A percentile compares a stretch with the other conserved stretches of the same genome.
These are phyloP conservation scores for Aspergillus brunneoviolaceus DNA, from an alignment of 2,329 filamentous ascomycete genomes.

Conservation along the genomic window DNA sequence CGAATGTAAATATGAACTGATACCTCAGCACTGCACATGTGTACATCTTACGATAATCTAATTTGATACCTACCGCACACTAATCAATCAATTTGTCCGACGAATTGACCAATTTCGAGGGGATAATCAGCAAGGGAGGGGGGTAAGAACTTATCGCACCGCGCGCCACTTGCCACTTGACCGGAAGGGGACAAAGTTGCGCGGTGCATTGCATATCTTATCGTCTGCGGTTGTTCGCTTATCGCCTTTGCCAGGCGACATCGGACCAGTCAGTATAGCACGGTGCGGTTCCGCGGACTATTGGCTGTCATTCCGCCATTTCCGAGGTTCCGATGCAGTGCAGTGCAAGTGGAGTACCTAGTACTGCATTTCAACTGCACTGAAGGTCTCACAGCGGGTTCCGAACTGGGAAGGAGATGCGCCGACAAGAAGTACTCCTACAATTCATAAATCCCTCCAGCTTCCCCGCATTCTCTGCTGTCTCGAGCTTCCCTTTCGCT, in stretches of 20 bases:
- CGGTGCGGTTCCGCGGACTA: not conserved
- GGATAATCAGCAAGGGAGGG: not conserved
- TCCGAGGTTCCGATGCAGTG: not conserved
- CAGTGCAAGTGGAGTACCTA: too few relatives aligned
- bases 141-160: not conserved
- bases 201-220: not conserved
- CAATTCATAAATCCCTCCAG: not conserved
- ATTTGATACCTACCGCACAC: not conserved
- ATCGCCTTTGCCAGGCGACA: not conserved
- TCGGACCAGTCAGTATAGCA: not conserved
- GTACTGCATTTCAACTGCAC: too few relatives aligned
- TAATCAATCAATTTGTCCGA: not conserved
- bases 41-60: not conserved
- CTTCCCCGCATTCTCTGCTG: constrained; percentile 4
- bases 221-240: not conserved
- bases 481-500: not conserved
- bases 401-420: not conserved
- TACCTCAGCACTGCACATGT: not conserved
- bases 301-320: not conserved
- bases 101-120: not conserved
- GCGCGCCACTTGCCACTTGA: not conserved
- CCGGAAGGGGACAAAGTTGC: not conserved
- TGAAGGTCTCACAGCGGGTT: not conserved
- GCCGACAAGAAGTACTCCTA: not conserved
- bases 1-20: constrained; percentile 8